Percentiles rank a stretch among this genome's conserved stretches.
Conservation (phyloP, 2,329 filamentous ascomycete genomes). For the Aureobasidium sp. region DNA sequence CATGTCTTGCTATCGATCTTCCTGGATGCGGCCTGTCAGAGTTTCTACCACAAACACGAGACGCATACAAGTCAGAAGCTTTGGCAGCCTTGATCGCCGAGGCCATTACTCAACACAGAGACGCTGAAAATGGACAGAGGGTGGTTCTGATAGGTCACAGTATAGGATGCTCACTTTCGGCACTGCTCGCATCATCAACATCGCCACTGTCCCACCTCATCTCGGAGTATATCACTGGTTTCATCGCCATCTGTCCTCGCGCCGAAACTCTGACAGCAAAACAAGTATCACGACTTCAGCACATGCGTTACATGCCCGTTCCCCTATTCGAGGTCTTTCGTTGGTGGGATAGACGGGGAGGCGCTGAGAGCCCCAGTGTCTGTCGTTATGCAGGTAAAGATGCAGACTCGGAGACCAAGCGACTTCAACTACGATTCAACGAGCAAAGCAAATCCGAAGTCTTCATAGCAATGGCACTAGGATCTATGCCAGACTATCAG, state of each 20-base stretch:
- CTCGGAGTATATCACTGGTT: conserved; percentile 58
- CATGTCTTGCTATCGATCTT: conserved; percentile 80
- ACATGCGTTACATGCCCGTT: conserved; percentile 59
- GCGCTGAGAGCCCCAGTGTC: conserved; percentile 69
- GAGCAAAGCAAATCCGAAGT: conserved; percentile 73
- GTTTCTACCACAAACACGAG: conserved; percentile 62
- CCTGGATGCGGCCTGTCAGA: conserved; percentile 80
- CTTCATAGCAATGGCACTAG: conserved; percentile 72
- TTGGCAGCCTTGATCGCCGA: conserved; percentile 65
- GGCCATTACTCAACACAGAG: conserved; percentile 65
- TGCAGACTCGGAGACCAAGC: conserved; percentile 56
- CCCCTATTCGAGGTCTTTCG: conserved; percentile 69
- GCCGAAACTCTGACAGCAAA: conserved; percentile 43
- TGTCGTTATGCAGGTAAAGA: conserved; percentile 62
- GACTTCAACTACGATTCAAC: conserved; percentile 67
- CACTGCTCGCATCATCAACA: conserved; percentile 56
- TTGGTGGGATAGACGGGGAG: conserved; percentile 69
- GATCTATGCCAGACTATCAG: conserved; percentile 54
- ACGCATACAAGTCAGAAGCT: conserved; percentile 70
- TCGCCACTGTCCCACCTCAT: conserved; percentile 45
- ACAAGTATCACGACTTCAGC: conserved; percentile 40
- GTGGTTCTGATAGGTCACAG: conserved; percentile 81
- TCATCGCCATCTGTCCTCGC: conserved; percentile 75
- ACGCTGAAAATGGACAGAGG: conserved; percentile 54
- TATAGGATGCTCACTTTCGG: conserved; percentile 74